A percentile compares a stretch with the other conserved stretches of the same genome.
Evolutionary conservation across 2,329 filamentous ascomycete genomes (phyloP).

Genomic region (Nemania serpens): DNA sequence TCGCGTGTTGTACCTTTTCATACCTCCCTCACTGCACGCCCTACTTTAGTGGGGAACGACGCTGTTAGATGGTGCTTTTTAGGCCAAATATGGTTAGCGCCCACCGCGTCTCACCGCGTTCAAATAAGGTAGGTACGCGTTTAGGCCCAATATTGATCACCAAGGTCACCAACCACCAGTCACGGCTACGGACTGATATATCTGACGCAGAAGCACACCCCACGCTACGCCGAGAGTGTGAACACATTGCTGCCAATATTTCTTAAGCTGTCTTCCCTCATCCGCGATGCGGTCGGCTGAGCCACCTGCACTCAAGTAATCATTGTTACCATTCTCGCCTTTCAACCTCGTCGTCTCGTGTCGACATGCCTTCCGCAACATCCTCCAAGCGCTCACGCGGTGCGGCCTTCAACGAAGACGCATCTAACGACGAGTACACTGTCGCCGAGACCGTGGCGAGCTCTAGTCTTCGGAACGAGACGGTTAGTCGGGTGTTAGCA

Average conservation of each 20-base stretch:
- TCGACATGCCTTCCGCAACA: slow-evolving; percentile 37
- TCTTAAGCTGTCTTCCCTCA: background rate
- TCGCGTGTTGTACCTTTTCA: no score
- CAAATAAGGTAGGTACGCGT: slow-evolving; percentile 6
- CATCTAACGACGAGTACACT: slow-evolving; percentile 42
- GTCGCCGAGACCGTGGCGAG: slow-evolving; percentile 48
- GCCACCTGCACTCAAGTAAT: slow-evolving; percentile 1
- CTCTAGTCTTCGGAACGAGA: slow-evolving; percentile 46
- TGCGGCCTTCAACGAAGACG: slow-evolving; percentile 41
- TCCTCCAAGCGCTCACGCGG: slow-evolving; percentile 50
- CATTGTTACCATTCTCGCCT: background rate
- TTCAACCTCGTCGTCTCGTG: background rate
- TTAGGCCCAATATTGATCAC: background rate
- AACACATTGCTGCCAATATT: no score
- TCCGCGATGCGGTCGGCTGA: slow-evolving; percentile 19
- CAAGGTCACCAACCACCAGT: background rate
- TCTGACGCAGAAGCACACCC: no score
- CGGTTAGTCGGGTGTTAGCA: slow-evolving; percentile 42
- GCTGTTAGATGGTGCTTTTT: background rate
- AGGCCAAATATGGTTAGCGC: slow-evolving; percentile 5
- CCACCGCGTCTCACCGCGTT: slow-evolving; percentile 21
- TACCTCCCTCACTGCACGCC: no score
- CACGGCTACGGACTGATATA: no score
- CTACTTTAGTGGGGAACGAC: no score
- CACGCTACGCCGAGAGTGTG: no score